Conservation (phyloP, 1,284 basidiomycete species). For the Polyporus tsugae region DNA sequence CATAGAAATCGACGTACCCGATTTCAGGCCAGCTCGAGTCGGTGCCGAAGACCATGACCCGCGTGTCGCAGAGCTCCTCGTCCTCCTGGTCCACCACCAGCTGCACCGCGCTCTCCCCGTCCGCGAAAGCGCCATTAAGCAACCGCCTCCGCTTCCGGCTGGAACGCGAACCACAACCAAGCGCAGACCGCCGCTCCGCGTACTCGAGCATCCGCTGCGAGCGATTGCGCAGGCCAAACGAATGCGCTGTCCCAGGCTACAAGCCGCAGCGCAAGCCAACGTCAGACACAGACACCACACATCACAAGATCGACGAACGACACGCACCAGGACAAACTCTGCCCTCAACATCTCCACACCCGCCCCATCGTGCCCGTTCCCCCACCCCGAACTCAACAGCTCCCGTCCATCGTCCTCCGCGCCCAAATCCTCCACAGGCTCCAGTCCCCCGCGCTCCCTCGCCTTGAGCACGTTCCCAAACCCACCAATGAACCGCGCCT, state of each 20-base stretch:
- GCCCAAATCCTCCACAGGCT: constrained; percentile 40
- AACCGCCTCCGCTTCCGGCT: constrained; percentile 42
- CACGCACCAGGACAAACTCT: constrained; percentile 66
- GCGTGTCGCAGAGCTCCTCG: constrained; percentile 42
- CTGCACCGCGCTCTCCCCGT: constrained; percentile 29
- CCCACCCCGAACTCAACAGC: constrained; percentile 74
- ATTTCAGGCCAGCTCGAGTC: constrained; percentile 33
- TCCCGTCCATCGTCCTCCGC: constrained; percentile 67
- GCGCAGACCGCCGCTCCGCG: constrained; percentile 60
- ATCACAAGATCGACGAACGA: neutral
- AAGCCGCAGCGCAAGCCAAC: constrained; percentile 1
- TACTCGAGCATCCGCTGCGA: constrained; percentile 73
- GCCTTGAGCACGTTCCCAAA: constrained; percentile 35
- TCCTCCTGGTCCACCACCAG: constrained; percentile 29
- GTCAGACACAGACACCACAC: constrained; percentile 15
- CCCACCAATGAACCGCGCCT: constrained; percentile 54
- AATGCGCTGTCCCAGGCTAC: constrained; percentile 57
- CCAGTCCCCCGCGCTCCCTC: constrained; percentile 30
- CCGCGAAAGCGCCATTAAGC: constrained; percentile 42
- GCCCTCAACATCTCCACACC: constrained; percentile 74
- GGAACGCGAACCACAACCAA: constrained; percentile 47
- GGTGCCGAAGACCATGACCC: constrained; percentile 42
- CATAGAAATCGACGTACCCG: constrained; percentile 32
- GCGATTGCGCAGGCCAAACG: constrained; percentile 66
- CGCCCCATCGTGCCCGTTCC: constrained; percentile 77